Conservation (phyloP, 192 early-diverging fungal species). For the Coemansia nantahalensis region DNA sequence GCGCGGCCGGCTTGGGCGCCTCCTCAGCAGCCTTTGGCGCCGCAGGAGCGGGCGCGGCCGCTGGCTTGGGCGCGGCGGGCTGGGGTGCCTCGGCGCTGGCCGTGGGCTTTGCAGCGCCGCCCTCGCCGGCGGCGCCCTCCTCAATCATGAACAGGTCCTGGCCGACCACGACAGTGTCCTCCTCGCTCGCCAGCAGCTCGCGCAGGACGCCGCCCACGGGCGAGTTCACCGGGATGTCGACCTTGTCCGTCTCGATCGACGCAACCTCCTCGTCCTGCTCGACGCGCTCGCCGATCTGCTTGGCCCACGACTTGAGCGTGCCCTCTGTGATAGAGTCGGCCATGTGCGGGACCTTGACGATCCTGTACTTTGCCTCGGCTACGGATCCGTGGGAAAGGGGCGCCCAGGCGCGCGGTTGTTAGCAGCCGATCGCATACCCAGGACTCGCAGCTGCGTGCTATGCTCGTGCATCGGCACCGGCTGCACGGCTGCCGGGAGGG, state of each 20-base stretch:
- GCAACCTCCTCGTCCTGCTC: constrained; percentile 93
- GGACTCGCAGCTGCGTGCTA: no score
- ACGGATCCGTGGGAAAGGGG: constrained; percentile 1
- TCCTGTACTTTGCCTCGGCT: constrained; percentile 50
- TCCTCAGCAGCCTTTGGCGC: constrained; percentile 47
- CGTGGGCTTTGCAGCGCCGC: constrained; percentile 48
- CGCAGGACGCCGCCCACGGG: constrained; percentile 87
- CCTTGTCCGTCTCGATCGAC: constrained; percentile 99
- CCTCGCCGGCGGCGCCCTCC: constrained; percentile 47
- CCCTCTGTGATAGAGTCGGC: constrained; percentile 99
- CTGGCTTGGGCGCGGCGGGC: constrained; percentile 32
- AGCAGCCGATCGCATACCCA: no score
- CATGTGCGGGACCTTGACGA: constrained; percentile 93
- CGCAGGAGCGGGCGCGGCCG: no score
- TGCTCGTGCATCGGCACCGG: no score
- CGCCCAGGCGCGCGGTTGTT: no score
- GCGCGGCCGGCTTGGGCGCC: constrained; percentile 17
- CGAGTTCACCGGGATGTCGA: constrained; percentile 97
- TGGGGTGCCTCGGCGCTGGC: constrained; percentile 22
- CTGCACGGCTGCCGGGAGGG: no score
- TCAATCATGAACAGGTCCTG: constrained; percentile 94
- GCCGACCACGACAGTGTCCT: constrained; percentile 87
- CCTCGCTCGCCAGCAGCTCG: constrained; percentile 78
- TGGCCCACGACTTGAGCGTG: constrained; percentile 92
- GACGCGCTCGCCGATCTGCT: constrained; percentile 95